These are phyloP conservation scores for Clavariopsis aquatica DNA, from an alignment of 495 filamentous ascomycete genomes.

Conservation along the genomic window DNA sequence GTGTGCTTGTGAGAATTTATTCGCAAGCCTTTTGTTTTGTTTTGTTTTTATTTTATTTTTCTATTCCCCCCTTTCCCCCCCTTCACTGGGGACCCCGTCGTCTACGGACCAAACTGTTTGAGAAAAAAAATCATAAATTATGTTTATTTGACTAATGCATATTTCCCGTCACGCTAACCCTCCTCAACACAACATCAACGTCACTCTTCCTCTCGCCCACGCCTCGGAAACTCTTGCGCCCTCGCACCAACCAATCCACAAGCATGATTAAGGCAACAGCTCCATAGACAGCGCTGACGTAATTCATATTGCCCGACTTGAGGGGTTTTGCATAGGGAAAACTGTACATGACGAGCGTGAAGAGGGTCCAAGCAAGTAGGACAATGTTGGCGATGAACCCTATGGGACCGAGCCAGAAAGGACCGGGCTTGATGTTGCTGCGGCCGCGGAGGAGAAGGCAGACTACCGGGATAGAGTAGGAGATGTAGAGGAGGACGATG, in stretches of 20 bases:
- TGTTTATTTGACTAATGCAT: no score
- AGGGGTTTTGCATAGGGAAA: constrained; percentile 41
- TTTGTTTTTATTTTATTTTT: no score
- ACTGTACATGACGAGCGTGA: constrained; percentile 43
- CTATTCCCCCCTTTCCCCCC: no score
- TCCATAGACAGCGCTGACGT: constrained; percentile 38
- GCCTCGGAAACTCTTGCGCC: constrained; percentile 37
- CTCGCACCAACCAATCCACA: constrained; percentile 36
- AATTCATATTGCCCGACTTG: constrained; percentile 40
- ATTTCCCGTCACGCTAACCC: constrained; percentile 17
- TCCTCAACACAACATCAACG: constrained; percentile 22
- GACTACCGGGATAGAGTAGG: constrained; percentile 39
- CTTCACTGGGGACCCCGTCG: no score
- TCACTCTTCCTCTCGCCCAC: constrained; percentile 23
- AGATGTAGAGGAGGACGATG: constrained; percentile 43
- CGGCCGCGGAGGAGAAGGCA: constrained; percentile 40
- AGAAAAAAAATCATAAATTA: no score
- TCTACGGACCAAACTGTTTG: no score
- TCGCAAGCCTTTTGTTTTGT: no score
- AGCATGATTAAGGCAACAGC: constrained; percentile 37
- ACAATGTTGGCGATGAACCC: constrained; percentile 40
- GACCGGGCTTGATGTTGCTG: constrained; percentile 38
- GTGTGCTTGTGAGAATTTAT: no score
- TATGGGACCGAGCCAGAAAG: constrained; percentile 42
- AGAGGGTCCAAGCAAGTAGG: constrained; percentile 40